phyloP scores from a whole-genome alignment of 2,329 filamentous ascomycete genomes.

The Nectriaceae sp. region DNA sequence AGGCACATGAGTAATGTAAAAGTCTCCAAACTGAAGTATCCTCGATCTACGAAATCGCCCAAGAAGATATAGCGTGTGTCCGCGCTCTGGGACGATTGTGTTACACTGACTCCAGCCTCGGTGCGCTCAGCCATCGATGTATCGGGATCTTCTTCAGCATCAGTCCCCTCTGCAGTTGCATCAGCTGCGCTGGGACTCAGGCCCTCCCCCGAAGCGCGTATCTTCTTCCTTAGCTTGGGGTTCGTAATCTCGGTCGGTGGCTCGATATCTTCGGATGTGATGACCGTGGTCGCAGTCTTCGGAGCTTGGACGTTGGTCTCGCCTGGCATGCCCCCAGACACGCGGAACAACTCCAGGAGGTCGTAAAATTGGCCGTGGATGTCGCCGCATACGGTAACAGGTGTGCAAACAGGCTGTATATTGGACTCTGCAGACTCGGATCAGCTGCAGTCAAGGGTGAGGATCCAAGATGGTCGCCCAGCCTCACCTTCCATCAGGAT shows the following conservation, averaged over 20 bases:
- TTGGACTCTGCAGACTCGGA: constrained; percentile 73
- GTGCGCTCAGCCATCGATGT: constrained; percentile 31
- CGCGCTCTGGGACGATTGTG: constrained; percentile 46
- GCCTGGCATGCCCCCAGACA: constrained; percentile 94
- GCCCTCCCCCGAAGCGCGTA: constrained; percentile 52
- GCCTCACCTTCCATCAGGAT: constrained; percentile 90
- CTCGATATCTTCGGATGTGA: constrained; percentile 89
- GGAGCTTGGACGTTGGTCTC: constrained; percentile 71
- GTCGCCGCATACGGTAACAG: constrained; percentile 95
- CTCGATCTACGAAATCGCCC: constrained; percentile 96
- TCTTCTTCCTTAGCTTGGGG: constrained; percentile 83
- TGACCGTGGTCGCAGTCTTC: constrained; percentile 69
- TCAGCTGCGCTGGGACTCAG: constrained; percentile 53
- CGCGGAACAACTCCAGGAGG: constrained; percentile 91
- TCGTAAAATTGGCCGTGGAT: constrained; percentile 99
- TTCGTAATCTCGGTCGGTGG: constrained; percentile 87
- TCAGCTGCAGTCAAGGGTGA: constrained; percentile 13
- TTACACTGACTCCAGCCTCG: constrained; percentile 38
- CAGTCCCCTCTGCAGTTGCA: constrained; percentile 47
- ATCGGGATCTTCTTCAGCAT: constrained; percentile 36
- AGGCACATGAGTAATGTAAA: constrained; percentile 96
- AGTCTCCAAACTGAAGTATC: constrained; percentile 96
- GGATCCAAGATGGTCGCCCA: constrained; percentile 1
- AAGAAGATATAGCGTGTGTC: constrained; percentile 61
- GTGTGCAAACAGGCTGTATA: constrained; percentile 95